Percentiles rank a stretch among this genome's conserved stretches.
phyloP scores from a whole-genome alignment of 2,329 filamentous ascomycete species.

The Cercospora sojina region DNA sequence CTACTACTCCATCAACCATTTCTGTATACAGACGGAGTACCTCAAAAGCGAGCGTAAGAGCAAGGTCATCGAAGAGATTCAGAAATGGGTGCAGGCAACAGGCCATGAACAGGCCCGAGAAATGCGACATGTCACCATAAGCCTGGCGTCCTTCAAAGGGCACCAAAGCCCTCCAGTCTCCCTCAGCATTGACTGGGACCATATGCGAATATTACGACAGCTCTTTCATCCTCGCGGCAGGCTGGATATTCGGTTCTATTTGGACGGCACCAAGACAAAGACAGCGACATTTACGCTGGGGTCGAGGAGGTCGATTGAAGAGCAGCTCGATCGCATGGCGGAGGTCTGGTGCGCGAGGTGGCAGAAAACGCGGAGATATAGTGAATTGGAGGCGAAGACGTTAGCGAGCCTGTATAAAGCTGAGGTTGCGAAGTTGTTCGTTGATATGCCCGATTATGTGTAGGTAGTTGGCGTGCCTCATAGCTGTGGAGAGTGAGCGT shows the following conservation, averaged over 20 bases:
- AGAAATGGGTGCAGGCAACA: slow-evolving; percentile 15
- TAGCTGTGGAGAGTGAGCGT: neutral
- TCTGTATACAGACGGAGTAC: slow-evolving; percentile 27
- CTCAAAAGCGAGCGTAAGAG: slow-evolving; percentile 25
- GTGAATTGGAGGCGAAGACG: slow-evolving; percentile 15
- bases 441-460: slow-evolving; percentile 23
- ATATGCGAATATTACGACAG: slow-evolving; percentile 18
- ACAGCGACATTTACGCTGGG: slow-evolving; percentile 23
- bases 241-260: slow-evolving; percentile 21
- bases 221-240: slow-evolving; percentile 24
- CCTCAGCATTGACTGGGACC: slow-evolving; percentile 22
- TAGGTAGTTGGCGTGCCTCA: slow-evolving; percentile 4
- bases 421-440: slow-evolving; percentile 23
- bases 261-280: slow-evolving; percentile 23
- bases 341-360: slow-evolving; percentile 21
- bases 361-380: slow-evolving; percentile 23
- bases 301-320: slow-evolving; percentile 11
- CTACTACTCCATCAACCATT: slow-evolving; percentile 25
- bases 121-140: slow-evolving; percentile 25
- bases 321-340: slow-evolving; percentile 22
- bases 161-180: neutral
- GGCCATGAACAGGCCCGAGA: slow-evolving; percentile 21
- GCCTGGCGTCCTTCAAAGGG: slow-evolving; percentile 23
- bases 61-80: slow-evolving; percentile 16
- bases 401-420: slow-evolving; percentile 21